Evolutionary conservation across 495 filamentous ascomycete genomes (phyloP).

Genomic region (Delitschia confertaspora): DNA sequence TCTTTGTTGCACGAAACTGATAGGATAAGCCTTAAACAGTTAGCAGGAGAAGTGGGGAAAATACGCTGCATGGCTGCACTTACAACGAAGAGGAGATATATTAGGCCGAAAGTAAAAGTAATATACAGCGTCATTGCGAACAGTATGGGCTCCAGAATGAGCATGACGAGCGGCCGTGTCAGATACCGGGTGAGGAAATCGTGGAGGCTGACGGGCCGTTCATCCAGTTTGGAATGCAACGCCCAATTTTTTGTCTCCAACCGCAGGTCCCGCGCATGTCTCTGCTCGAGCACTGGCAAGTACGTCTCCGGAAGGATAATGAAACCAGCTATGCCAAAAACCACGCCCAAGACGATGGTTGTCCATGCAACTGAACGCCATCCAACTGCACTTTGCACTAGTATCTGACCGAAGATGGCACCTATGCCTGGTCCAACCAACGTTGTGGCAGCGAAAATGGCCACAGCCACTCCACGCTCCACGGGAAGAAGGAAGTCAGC

Average conservation of each 20-base stretch:
- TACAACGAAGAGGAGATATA: no score
- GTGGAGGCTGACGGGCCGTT: conserved; percentile 40
- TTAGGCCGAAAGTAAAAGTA: no score
- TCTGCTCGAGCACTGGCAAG: conserved; percentile 46
- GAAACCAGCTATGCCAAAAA: conserved; percentile 39
- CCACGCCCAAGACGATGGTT: conserved; percentile 47
- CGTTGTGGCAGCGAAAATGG: conserved; percentile 40
- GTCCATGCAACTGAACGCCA: conserved; percentile 51
- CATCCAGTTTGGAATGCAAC: conserved; percentile 50
- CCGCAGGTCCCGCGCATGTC: conserved; percentile 48
- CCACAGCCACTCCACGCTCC: conserved; percentile 54
- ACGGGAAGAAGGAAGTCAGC: conserved; percentile 57
- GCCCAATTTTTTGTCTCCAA: conserved; percentile 54
- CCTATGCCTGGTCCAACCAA: conserved; percentile 34
- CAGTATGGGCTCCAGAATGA: conserved; percentile 54
- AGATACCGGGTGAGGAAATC: conserved; percentile 47
- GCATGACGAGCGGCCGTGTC: conserved; percentile 53
- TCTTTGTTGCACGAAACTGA: conserved; percentile 32
- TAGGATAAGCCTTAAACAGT: conserved; percentile 1
- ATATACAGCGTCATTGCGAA: conserved; percentile 41
- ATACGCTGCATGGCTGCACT: conserved; percentile 5
- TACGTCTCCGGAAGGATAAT: conserved; percentile 56
- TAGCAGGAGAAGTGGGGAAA: neutral
- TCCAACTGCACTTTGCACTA: conserved; percentile 33
- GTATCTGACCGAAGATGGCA: conserved; percentile 34